These are phyloP conservation scores for Thinopyrum elongatum DNA, from an alignment of 176 grass and related monocot genomes.

Conservation along the genomic window DNA sequence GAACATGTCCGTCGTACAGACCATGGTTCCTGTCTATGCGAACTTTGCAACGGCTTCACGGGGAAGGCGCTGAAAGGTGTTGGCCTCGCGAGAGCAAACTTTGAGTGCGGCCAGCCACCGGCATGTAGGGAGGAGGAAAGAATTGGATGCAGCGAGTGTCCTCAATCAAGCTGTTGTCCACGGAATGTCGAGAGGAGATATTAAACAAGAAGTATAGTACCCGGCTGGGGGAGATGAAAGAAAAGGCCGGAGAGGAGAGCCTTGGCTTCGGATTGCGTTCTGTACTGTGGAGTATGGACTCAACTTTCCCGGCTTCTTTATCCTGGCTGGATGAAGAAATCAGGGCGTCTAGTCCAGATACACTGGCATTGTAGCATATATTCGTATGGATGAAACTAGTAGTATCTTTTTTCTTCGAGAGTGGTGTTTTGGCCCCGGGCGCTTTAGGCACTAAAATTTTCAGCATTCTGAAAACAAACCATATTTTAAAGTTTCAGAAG, in stretches of 20 bases:
- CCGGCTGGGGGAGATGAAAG: background rate
- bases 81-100: background rate
- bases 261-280: background rate
- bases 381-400: background rate
- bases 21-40: background rate
- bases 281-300: background rate
- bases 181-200: constrained; percentile 4
- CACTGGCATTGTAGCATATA: background rate
- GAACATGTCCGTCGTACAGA: background rate
- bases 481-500: too few relatives aligned
- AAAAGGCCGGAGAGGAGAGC: background rate
- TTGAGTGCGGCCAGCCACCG: background rate
- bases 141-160: background rate
- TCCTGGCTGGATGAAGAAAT: background rate
- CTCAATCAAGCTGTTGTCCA: constrained; percentile 35
- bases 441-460: too few relatives aligned
- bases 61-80: background rate
- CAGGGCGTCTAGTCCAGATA: background rate
- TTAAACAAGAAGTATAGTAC: background rate
- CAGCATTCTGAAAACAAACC: too few relatives aligned
- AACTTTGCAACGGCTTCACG: background rate
- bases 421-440: too few relatives aligned
- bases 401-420: background rate
- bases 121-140: background rate
- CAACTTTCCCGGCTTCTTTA: background rate